A percentile compares a stretch with the other conserved stretches of the same genome.
Conservation (phyloP, 495 filamentous ascomycete genomes). For the Podospora fimiseda region DNA sequence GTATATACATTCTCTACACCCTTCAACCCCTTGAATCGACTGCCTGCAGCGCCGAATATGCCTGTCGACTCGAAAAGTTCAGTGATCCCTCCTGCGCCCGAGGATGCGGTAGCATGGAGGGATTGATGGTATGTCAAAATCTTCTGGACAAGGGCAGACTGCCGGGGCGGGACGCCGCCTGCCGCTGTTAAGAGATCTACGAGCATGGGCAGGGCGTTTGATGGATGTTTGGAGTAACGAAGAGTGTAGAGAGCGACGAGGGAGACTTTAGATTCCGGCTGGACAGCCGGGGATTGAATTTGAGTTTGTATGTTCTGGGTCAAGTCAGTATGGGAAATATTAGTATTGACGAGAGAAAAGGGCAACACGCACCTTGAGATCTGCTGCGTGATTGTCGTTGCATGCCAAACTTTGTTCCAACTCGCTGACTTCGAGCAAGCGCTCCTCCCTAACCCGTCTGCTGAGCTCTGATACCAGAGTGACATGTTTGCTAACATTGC, state of each 20-base stretch:
- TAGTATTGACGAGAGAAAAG: not conserved
- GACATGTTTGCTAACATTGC: conserved; percentile 97
- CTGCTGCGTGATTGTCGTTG: conserved; percentile 84
- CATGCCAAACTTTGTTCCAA: conserved; percentile 94
- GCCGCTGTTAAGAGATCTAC: conserved; percentile 78
- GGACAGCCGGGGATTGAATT: conserved; percentile 68
- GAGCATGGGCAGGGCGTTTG: conserved; percentile 71
- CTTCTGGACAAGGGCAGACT: conserved; percentile 67
- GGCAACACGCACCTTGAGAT: conserved; percentile 65
- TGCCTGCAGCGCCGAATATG: conserved; percentile 83
- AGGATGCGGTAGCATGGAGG: conserved; percentile 62
- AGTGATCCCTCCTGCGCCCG: conserved; percentile 59
- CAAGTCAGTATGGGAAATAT: not conserved
- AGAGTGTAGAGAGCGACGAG: conserved; percentile 88
- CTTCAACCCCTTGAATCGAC: conserved; percentile 89
- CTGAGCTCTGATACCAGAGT: conserved; percentile 91
- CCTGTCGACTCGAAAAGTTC: conserved; percentile 89
- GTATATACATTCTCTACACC: conserved; percentile 99
- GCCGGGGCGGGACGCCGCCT: conserved; percentile 63
- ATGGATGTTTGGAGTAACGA: conserved; percentile 80
- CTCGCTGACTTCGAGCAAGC: conserved; percentile 87
- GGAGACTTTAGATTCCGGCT: conserved; percentile 72
- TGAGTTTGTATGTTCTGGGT: conserved; percentile 73
- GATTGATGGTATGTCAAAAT: conserved; percentile 78
- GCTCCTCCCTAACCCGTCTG: conserved; percentile 74